phyloP scores from a whole-genome alignment of 176 grass and related monocot species.

The Cenchrus americanus region DNA sequence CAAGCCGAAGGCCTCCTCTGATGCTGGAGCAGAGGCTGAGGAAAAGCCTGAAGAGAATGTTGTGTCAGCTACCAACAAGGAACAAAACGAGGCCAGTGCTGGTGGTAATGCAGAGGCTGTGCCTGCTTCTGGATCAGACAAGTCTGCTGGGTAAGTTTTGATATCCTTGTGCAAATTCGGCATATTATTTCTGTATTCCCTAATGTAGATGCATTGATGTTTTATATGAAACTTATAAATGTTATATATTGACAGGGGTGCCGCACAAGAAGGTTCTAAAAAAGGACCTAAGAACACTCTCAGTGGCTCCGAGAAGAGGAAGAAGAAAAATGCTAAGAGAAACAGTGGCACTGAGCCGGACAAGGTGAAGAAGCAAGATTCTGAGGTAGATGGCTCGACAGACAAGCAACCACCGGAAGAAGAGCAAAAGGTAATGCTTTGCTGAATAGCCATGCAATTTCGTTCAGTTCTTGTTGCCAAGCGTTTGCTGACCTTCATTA shows the following conservation, averaged over 20 bases:
- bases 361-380: constrained; percentile 25
- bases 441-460: neutral
- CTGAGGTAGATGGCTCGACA: neutral
- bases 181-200: neutral
- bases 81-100: neutral
- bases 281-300: neutral
- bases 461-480: neutral
- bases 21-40: constrained; percentile 36
- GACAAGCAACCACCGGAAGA: neutral
- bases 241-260: neutral
- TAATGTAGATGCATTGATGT: neutral
- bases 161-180: neutral
- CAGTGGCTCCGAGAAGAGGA: constrained; percentile 44
- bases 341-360: neutral
- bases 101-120: neutral
- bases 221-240: neutral
- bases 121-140: constrained; percentile 34
- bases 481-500: neutral
- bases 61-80: neutral
- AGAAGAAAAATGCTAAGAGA: constrained; percentile 30
- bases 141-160: neutral
- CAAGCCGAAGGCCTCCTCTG: constrained; percentile 21
- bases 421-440: constrained; percentile 1
- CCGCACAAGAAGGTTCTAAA: neutral
- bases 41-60: constrained; percentile 23